A percentile compares a stretch with the other conserved stretches of the same genome.
Evolutionary conservation across 768 basidiomycete species (phyloP).

Genomic region (Macrolepiota albuminosa): DNA sequence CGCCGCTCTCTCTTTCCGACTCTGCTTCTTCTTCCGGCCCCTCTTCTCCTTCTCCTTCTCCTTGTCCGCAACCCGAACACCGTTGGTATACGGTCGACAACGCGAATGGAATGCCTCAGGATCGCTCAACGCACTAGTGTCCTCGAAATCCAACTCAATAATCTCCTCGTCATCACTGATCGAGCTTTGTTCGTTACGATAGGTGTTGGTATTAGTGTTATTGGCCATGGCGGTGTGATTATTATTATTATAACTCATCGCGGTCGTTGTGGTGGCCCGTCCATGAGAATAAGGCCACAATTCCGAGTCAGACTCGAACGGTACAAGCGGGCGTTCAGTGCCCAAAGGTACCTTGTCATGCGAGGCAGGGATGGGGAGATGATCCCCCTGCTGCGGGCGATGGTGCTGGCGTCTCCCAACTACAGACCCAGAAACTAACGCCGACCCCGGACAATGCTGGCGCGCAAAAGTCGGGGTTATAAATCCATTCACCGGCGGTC

Average conservation of each 20-base stretch:
- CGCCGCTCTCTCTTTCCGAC: slow-evolving; percentile 27
- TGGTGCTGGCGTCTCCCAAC: neutral
- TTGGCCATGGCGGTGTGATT: slow-evolving; percentile 25
- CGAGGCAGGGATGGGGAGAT: neutral
- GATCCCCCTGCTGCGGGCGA: neutral
- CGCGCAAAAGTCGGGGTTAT: slow-evolving; percentile 13
- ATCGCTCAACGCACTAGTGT: slow-evolving; percentile 70
- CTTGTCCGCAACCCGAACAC: slow-evolving; percentile 10
- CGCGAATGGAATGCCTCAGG: slow-evolving; percentile 47
- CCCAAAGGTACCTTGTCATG: neutral
- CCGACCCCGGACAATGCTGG: slow-evolving; percentile 1
- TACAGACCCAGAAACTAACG: neutral
- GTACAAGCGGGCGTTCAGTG: slow-evolving; percentile 41
- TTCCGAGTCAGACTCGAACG: slow-evolving; percentile 61
- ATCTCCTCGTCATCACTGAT: slow-evolving; percentile 53
- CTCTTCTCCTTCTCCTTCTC: slow-evolving; percentile 11
- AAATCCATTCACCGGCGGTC: slow-evolving; percentile 31
- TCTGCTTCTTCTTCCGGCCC: slow-evolving; percentile 21
- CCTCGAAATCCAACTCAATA: slow-evolving; percentile 71
- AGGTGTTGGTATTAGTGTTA: slow-evolving; percentile 13
- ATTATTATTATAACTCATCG: slow-evolving; percentile 21
- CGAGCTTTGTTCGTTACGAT: neutral
- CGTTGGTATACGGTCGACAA: slow-evolving; percentile 2
- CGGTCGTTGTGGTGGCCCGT: slow-evolving; percentile 25
- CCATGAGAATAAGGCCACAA: slow-evolving; percentile 57